Conservation (phyloP, 1,284 basidiomycete species). For the Psilocybe mexicana region DNA sequence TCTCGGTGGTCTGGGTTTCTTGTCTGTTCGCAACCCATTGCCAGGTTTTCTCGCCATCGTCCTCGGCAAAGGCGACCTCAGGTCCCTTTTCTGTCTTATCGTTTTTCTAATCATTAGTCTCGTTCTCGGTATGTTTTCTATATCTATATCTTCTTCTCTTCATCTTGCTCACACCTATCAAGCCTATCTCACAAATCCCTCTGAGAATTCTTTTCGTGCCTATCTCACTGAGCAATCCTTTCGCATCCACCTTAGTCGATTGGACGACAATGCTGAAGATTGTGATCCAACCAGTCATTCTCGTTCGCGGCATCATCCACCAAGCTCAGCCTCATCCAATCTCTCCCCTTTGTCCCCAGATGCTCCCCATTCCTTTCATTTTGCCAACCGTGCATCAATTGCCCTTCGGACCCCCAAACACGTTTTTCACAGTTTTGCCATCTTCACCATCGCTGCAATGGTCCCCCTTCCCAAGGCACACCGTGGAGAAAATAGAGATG, state of each 20-base stretch:
- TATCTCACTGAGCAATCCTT: constrained; percentile 96
- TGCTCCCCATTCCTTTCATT: constrained; percentile 71
- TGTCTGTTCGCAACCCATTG: constrained; percentile 58
- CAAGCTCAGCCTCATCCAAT: constrained; percentile 12
- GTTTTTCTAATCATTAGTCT: constrained; percentile 67
- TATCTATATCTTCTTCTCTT: constrained; percentile 11
- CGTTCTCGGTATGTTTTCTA: constrained; percentile 62
- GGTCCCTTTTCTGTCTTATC: constrained; percentile 65
- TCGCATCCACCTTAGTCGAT: constrained; percentile 86
- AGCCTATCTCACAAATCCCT: constrained; percentile 95
- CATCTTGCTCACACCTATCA: constrained; percentile 19
- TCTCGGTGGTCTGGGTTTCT: constrained; percentile 59
- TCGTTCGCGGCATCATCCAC: constrained; percentile 28
- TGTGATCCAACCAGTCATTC: constrained; percentile 37
- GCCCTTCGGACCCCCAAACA: constrained; percentile 94
- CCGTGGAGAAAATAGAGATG: constrained; percentile 38
- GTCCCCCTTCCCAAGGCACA: constrained; percentile 48
- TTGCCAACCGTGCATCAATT: constrained; percentile 88
- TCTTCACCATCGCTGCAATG: constrained; percentile 85
- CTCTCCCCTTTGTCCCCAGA: constrained; percentile 26
- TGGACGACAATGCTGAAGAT: constrained; percentile 71
- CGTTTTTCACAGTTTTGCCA: constrained; percentile 78
- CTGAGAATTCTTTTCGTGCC: constrained; percentile 87
- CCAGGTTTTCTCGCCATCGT: constrained; percentile 49
- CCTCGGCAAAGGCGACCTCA: constrained; percentile 60